phyloP scores from a whole-genome alignment of 1,284 basidiomycete genomes.

The Peniophora sp. region DNA sequence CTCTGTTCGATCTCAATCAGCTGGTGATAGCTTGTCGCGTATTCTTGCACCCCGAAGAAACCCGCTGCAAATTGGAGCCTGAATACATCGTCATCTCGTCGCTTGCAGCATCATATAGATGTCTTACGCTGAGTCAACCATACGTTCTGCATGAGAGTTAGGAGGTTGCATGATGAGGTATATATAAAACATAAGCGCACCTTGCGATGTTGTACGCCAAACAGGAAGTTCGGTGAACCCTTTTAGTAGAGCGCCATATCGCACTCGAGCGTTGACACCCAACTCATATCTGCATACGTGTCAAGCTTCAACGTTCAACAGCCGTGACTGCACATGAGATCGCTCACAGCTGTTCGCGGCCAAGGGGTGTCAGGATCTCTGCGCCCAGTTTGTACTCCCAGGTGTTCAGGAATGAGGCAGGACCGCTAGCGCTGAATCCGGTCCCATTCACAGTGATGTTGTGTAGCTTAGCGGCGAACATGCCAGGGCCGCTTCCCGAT shows the following conservation, averaged over 20 bases:
- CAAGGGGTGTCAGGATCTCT: constrained; percentile 51
- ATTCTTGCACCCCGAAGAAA: constrained; percentile 50
- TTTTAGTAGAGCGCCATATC: constrained; percentile 53
- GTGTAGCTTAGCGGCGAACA: constrained; percentile 34
- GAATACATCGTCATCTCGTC: background rate
- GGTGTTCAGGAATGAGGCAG: constrained; percentile 43
- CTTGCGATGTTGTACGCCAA: constrained; percentile 52
- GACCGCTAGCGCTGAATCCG: constrained; percentile 34
- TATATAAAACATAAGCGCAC: constrained; percentile 15
- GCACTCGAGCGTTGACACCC: constrained; percentile 39
- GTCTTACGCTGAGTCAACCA: constrained; percentile 48
- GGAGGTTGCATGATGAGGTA: background rate
- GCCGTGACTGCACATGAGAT: background rate
- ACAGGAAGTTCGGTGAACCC: constrained; percentile 44
- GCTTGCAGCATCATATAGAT: background rate
- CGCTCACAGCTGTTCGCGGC: constrained; percentile 42
- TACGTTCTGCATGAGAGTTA: constrained; percentile 23
- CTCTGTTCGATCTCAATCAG: constrained; percentile 42
- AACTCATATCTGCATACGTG: constrained; percentile 37
- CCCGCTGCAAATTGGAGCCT: constrained; percentile 50
- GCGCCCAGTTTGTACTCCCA: constrained; percentile 49
- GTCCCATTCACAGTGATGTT: constrained; percentile 21
- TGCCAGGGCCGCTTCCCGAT: constrained; percentile 24
- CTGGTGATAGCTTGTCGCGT: constrained; percentile 36
- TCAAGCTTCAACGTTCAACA: background rate